Evolutionary conservation across 1,139 yeast genomes (phyloP), one percentile per base, ranked within the genome.

Genomic region (Candida frijolesensis): DNA sequence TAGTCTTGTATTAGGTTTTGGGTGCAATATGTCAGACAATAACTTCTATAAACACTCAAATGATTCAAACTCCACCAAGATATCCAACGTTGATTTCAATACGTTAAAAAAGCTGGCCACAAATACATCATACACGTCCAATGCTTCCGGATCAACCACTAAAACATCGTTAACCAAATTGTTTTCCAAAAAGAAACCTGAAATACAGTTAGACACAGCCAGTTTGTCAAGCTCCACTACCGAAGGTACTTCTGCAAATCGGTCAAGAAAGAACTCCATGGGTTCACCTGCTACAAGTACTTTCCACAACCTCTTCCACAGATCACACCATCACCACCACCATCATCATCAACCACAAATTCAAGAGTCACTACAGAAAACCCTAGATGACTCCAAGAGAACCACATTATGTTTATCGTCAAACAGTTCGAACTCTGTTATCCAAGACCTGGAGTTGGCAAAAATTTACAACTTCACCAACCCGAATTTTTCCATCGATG

Each of bases 81-180:
- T 52, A 3, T 70, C 77, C 1, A 68, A 72, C 48, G 79, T 75
- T 10, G 80, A 77, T 4, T 75, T 75, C 57, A 73, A 65, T 49
- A 74, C 64, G 46, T 56, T 75, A 33, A 74, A 71, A 55, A 74
- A 74, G 52, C 59, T 62, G 32, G 59, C 61, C 35, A 73, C 79
- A 7, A 69, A 71, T 50, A 55, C 66, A 8, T 73, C 79, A 1
- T 62, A 55, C 48, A 47, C 60, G 2, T 68, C 75, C 3, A 59
- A 60, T 14, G 29, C 57, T 2, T 66, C 67, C 41, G 44, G 56
- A 7, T 56, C 65, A 2, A 60, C 69, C 15, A 63, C 67, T 8
- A 65, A 62, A 47, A 57, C 64, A 2, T 62, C 78, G 2, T 57
- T 74, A 22, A 53, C 70, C 1, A 60, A 74, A 38, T 56, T 74